Base-by-base conservation (phyloP, 331 rosid genomes). In the Dryas integrifolia region DNA sequence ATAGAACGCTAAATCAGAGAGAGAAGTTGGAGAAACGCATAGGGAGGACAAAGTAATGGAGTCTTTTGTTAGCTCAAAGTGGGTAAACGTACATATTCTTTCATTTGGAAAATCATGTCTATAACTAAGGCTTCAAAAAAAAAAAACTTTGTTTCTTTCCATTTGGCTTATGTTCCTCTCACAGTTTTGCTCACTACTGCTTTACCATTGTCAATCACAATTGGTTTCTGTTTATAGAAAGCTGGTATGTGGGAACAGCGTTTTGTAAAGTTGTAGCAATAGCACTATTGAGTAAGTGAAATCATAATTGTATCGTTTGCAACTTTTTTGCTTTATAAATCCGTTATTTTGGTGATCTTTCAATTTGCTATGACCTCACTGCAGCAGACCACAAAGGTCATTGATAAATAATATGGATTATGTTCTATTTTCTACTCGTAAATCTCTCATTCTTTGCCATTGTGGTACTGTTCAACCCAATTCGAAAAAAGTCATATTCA, bases 161-260 rank as follows among this genome's bases (percentile, higher is more conserved):
- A 45, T 3, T 68, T 53, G 65, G 83, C 24, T 79, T 75, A 67
- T 70, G 60, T 73, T 80, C 59, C 78, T 73, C 65, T 56, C 81
- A 81, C 85, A 86, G 80, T 89, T 85, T 86, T 89, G 91, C 82
- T 79, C 61, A 77, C 84, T 79, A 26, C 69, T 79, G 76, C 77
- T 77, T 81, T 65, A 51, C 74, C 75, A 59, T 61, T 80, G 58
- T 67, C 70, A 65, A 58, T 58, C 62, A 65, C 80, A 39, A 21
- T 14, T 72, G 63, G 70, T 71, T 74, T 38, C n/a, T 76, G 76
- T 78, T 65, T 58, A 72, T 64, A 79, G 75, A 76, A 80, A 67
- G 59, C 67, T 67, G 73, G 55, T 77, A 62, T 72, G 59, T 76
- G 74, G 62, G 79, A 68, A 18, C 57, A 65, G 18, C 60, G 58